A percentile compares a stretch with the other conserved stretches of the same genome.
Evolutionary conservation across 2,329 filamentous ascomycete genomes (phyloP).

Genomic region (Coleophoma eucalyptorum): DNA sequence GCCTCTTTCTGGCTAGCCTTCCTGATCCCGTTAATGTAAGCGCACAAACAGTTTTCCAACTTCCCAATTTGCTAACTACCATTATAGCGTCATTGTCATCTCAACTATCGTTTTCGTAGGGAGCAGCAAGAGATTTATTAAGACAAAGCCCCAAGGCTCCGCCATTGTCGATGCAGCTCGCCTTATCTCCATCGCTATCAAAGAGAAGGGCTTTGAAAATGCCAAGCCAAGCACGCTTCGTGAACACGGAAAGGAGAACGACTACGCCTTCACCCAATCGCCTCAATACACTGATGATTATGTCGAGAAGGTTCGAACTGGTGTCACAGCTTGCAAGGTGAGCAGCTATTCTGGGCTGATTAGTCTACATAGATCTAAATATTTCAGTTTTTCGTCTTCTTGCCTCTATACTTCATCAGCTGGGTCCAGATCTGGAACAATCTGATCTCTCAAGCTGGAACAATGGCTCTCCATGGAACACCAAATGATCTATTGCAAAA

Average conservation of each 20-base stretch:
- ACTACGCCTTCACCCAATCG: slow-evolving; percentile 35
- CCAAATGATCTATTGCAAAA: slow-evolving; percentile 60
- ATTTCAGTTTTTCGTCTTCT: slow-evolving; percentile 42
- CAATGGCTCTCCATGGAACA: slow-evolving; percentile 46
- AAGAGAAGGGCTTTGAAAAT: slow-evolving; percentile 57
- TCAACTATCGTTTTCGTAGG: slow-evolving; percentile 40
- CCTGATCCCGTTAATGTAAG: slow-evolving; percentile 43
- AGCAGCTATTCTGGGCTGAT: slow-evolving; percentile 73
- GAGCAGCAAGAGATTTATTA: slow-evolving; percentile 51
- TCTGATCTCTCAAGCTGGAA: slow-evolving; percentile 52
- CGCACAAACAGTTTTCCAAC: slow-evolving; percentile 55
- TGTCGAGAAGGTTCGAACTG: slow-evolving; percentile 63
- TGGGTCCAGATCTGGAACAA: slow-evolving; percentile 63
- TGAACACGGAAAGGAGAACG: slow-evolving; percentile 31
- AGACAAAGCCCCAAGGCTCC: slow-evolving; percentile 55
- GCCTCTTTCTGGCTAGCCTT: slow-evolving; percentile 45
- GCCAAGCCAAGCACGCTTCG: slow-evolving; percentile 53
- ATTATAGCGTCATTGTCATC: slow-evolving; percentile 46
- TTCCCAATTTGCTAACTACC: slow-evolving; percentile 44
- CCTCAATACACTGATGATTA: slow-evolving; percentile 79
- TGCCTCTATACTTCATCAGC: slow-evolving; percentile 64
- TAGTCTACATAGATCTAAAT: slow-evolving; percentile 66
- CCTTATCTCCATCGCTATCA: slow-evolving; percentile 51
- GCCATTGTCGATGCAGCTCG: slow-evolving; percentile 64
- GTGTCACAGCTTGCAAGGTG: slow-evolving; percentile 51